These are phyloP conservation scores for Coccomyxa subellipsoidea DNA, from an alignment of 163 green algal genomes.

Conservation along the genomic window DNA sequence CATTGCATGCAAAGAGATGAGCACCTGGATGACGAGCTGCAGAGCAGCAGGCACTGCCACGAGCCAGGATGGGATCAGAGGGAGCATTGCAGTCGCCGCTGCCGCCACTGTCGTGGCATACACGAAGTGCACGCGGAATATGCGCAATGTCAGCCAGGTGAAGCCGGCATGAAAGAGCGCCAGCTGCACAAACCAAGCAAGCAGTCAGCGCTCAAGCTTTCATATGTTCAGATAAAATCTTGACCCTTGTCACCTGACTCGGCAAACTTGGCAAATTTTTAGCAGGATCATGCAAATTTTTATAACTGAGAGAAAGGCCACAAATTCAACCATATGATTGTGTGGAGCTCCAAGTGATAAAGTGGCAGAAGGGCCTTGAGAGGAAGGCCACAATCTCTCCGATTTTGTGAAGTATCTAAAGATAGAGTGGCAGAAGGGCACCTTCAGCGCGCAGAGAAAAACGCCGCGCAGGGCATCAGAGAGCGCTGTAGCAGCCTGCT, in stretches of 20 bases:
- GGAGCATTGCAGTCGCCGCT: slow-evolving; percentile 49
- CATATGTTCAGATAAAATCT: too few species aligned
- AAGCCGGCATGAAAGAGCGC: slow-evolving; percentile 59
- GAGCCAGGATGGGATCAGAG: slow-evolving; percentile 54
- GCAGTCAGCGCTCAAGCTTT: neutral
- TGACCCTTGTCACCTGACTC: too few species aligned
- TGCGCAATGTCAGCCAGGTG: slow-evolving; percentile 54
- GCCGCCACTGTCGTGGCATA: slow-evolving; percentile 33
- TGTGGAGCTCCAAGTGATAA: too few species aligned
- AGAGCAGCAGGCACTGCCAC: slow-evolving; percentile 50
- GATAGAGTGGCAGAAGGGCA: neutral
- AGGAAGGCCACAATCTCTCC: too few species aligned
- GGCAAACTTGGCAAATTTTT: too few species aligned
- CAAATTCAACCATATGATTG: too few species aligned
- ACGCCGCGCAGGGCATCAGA: slow-evolving; percentile 47
- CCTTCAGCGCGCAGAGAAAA: slow-evolving; percentile 61
- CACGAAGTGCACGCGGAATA: slow-evolving; percentile 21
- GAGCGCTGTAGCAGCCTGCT: slow-evolving; percentile 28
- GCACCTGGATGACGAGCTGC: slow-evolving; percentile 49
- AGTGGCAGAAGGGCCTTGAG: neutral
- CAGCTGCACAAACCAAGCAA: slow-evolving; percentile 22
- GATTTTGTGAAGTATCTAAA: too few species aligned
- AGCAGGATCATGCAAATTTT: too few species aligned
- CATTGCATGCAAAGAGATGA: neutral
- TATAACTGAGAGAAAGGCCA: too few species aligned